Evolutionary conservation across 257 asterid species (phyloP), one percentile per base, ranked within the genome.

Genomic region (Coffea canephora): DNA sequence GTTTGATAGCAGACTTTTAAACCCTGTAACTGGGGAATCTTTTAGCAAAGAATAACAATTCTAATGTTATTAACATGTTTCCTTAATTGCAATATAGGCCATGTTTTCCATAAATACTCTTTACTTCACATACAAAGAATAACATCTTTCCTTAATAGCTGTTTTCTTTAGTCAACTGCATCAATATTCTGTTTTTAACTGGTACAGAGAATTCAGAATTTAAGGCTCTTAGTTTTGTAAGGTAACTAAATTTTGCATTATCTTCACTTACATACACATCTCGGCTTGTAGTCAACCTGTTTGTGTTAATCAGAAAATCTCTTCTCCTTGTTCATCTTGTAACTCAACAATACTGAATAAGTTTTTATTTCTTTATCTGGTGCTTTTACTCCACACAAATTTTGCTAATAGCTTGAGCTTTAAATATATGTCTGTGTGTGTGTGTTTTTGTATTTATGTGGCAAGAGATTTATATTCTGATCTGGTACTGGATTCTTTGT

Each of bases 31-130:
- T 50, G 65, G 31, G 72, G 45, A 31, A 77, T 52, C 74, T 69
- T 74, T 62, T 36, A 25, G 66, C 62, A 77, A 69, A 79, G 68
- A 77, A 52, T 27, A 78, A 74, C 65, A 48, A 62, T 75, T 78
- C 79, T 62, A 57, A 68, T 81, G 73, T 54, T 78, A 75, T 48
- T 68, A 66, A 67, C 75, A 54, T 78, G 76, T 77, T 81, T 69
- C 64, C 39, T 64, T 54, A 48, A 73, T 59, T 55, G 21, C 36
- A 69, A 55, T 62, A 31, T 31, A 31, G 34, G 34, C 34, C 34
- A 31, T 31, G 34, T 31, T 31, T 31, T 31, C 34, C 1, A 31
- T 31, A 31, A 31, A 31, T 31, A 31, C 34, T 31, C 34, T 31
- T 31, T 31, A 31, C 34, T 31, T 31, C 34, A 31, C 34, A 31